These are phyloP conservation scores for Dianthus caryophyllus DNA, from an alignment of 148 eudicot genomes.

Conservation along the genomic window DNA sequence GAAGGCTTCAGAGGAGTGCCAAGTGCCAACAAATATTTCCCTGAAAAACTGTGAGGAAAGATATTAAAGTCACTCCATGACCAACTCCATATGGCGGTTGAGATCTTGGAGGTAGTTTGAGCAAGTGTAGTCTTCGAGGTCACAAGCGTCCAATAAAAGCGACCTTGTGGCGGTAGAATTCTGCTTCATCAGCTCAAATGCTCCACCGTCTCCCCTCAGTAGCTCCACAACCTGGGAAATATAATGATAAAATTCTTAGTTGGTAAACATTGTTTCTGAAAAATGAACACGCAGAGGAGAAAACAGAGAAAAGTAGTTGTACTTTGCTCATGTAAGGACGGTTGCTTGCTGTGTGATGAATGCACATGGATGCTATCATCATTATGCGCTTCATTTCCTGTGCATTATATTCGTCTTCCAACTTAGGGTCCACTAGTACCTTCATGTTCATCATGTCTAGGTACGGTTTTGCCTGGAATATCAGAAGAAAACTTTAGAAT, in stretches of 20 bases:
- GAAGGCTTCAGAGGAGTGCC: slow-evolving; percentile 3
- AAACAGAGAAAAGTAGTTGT: slow-evolving; percentile 3
- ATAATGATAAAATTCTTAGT: background rate
- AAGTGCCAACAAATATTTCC: slow-evolving; percentile 1
- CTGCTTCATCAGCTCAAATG: slow-evolving; percentile 38
- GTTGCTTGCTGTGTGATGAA: slow-evolving; percentile 58
- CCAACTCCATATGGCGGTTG: slow-evolving; percentile 75
- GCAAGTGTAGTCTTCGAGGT: slow-evolving; percentile 64
- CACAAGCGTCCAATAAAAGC: slow-evolving; percentile 58
- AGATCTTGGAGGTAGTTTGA: slow-evolving; percentile 73
- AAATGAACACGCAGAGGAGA: background rate
- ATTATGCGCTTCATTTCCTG: slow-evolving; percentile 58
- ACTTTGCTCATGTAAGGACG: slow-evolving; percentile 82
- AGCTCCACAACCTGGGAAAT: slow-evolving; percentile 55
- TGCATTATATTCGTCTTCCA: slow-evolving; percentile 46
- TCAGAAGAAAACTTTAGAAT: slow-evolving; percentile 5
- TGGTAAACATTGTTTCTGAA: background rate
- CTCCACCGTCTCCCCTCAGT: slow-evolving; percentile 48
- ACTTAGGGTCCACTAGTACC: slow-evolving; percentile 67
- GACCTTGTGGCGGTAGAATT: slow-evolving; percentile 47
- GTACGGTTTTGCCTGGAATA: slow-evolving; percentile 66
- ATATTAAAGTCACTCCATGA: slow-evolving; percentile 48
- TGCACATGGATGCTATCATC: slow-evolving; percentile 67
- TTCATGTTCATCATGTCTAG: slow-evolving; percentile 53
- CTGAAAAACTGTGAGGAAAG: slow-evolving; percentile 8